Conservation (phyloP, 306 rosid genomes). For the Oxytropis ochrocephala region DNA sequence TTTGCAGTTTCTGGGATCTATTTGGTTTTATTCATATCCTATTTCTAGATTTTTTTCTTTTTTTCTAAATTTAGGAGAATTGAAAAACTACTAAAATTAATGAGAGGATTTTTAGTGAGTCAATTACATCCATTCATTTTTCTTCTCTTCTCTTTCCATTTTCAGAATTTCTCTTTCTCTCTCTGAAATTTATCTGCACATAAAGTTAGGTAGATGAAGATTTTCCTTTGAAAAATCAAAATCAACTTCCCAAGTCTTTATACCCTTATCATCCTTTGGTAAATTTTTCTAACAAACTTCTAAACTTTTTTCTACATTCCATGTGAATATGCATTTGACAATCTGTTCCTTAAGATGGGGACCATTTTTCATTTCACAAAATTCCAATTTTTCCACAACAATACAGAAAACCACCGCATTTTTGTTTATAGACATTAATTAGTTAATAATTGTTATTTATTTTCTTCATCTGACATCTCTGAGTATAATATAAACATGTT, state of each 20-base stretch:
- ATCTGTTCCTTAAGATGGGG: slow-evolving; percentile 57
- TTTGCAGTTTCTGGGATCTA: neutral
- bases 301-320: slow-evolving; percentile 14
- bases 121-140: slow-evolving; percentile 30
- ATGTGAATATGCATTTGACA: slow-evolving; percentile 68
- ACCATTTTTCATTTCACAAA: slow-evolving; percentile 42
- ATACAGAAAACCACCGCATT: slow-evolving; percentile 45
- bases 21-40: slow-evolving; percentile 9
- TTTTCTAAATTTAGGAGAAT: slow-evolving; percentile 32
- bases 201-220: slow-evolving; percentile 31
- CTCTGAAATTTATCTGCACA: slow-evolving; percentile 10
- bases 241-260: slow-evolving; percentile 29
- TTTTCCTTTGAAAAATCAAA: slow-evolving; percentile 29
- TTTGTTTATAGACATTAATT: slow-evolving; percentile 19
- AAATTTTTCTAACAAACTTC: neutral
- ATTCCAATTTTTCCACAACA: slow-evolving; percentile 50
- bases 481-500: slow-evolving; percentile 18
- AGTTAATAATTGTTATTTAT: slow-evolving; percentile 17
- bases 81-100: slow-evolving; percentile 17
- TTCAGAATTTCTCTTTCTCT: slow-evolving; percentile 23
- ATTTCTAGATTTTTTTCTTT: slow-evolving; percentile 27
- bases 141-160: slow-evolving; percentile 11
- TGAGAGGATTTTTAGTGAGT: slow-evolving; percentile 12
- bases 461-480: slow-evolving; percentile 29
- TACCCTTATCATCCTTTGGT: slow-evolving; percentile 25